A percentile compares a stretch with the other conserved stretches of the same genome.
Conservation (phyloP, 2,329 filamentous ascomycete genomes). For the Aaosphaeria pasadenensis region DNA sequence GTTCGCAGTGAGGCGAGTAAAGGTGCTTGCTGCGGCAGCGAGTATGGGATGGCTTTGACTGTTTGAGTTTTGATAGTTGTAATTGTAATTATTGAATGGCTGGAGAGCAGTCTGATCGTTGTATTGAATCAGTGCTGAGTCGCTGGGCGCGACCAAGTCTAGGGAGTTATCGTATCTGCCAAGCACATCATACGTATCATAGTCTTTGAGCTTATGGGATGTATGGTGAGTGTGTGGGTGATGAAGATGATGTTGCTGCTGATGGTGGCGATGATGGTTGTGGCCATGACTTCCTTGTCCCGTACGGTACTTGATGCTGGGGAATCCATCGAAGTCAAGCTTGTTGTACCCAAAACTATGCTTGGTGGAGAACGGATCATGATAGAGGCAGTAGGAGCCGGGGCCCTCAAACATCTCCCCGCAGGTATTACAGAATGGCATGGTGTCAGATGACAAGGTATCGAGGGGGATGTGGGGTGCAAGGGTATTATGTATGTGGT, state of each 20-base stretch:
- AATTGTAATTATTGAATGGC: not conserved
- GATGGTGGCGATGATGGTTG: not conserved
- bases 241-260: conserved; percentile 11
- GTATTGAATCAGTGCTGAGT: not conserved
- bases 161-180: too few species aligned
- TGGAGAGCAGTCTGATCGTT: not conserved
- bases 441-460: not conserved
- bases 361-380: conserved; percentile 2
- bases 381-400: conserved; percentile 11
- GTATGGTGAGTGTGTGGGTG: not conserved
- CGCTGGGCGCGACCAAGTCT: too few species aligned
- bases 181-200: not conserved
- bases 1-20: not conserved
- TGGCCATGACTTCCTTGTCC: not conserved
- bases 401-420: conserved; percentile 7
- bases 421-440: conserved; percentile 13
- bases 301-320: conserved; percentile 4
- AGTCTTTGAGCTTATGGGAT: not conserved
- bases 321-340: not conserved
- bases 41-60: not conserved
- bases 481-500: too few species aligned
- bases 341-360: conserved; percentile 5
- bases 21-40: not conserved
- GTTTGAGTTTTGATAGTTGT: not conserved
- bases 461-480: too few species aligned